Conservation (phyloP, 1,284 basidiomycete genomes). For the Apiotrichum mycotoxinovorans region DNA sequence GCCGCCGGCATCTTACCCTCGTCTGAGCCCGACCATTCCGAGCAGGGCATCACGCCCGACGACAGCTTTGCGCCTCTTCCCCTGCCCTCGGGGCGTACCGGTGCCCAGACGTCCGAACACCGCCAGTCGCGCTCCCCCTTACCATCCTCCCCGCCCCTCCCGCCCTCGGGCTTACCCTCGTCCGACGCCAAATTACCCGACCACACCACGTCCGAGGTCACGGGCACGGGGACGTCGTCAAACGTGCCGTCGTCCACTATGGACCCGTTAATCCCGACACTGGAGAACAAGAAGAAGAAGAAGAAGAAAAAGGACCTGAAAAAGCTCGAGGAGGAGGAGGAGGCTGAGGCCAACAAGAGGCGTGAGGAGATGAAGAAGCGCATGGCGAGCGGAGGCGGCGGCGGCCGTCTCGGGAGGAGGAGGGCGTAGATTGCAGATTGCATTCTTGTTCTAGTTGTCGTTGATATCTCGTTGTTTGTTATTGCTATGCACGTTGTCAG, state of each 20-base stretch:
- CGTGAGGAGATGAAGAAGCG: conserved; percentile 33
- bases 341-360: conserved; percentile 29
- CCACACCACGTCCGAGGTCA: neutral
- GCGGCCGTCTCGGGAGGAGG: conserved; percentile 15
- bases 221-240: too few species aligned
- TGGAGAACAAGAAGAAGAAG: conserved; percentile 13
- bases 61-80: neutral
- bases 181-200: neutral
- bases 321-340: conserved; percentile 34
- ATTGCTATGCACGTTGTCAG: too few species aligned
- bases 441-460: too few species aligned
- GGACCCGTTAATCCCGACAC: conserved; percentile 18
- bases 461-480: too few species aligned
- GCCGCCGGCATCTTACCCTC: conserved; percentile 8
- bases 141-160: conserved; percentile 1
- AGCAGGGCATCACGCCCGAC: neutral
- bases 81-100: neutral
- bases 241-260: conserved; percentile 9
- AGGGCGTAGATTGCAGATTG: neutral
- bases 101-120: neutral
- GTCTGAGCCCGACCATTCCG: neutral
- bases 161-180: neutral
- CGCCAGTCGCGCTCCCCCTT: neutral
- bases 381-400: conserved; percentile 34
- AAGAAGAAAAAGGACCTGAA: conserved; percentile 28